Evolutionary conservation across 2,329 filamentous ascomycete genomes (phyloP), one percentile per base, ranked within the genome.

Genomic region (Magnaporthiopsis poae): DNA sequence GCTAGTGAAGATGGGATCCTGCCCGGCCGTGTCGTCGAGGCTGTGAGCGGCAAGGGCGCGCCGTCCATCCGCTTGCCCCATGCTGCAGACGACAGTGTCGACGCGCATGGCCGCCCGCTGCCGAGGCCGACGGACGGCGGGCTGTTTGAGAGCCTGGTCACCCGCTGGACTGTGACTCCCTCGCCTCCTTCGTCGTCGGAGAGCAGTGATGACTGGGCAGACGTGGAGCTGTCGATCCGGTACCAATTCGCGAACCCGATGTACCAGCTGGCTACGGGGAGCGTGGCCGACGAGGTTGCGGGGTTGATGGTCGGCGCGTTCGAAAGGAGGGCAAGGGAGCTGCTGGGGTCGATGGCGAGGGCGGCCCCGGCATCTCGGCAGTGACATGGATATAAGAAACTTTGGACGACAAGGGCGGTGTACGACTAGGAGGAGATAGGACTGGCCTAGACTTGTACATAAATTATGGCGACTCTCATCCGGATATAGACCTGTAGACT

Each of bases 221-320:
- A 90, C 72, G 91, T 98, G 18, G 82, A 85, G 71, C 78, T 99
- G 71, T 81, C 83, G 67, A 88, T 99, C 71, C 85, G 88, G 69
- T 97, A 93, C 75, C 86, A 89, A 76, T 97, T 99, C 75, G 83
- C 86, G 71, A 98, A 93, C 77, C 91, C 93, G n/a, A 76, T 96
- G 67, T 96, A 97, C 79, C 88, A 88, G 60, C 87, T 90, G 27
- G 81, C 97, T 74, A 95, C 93, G 75, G 84, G 87, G 56, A 89
- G 90, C 46, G 88, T 95, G 31, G 91, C 92, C 70, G 89, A 91
- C 39, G 92, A 91, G 78, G 87, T 97, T 69, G 94, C 92, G 1
- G 88, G 87, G 4, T 82, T 90, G 70, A 96, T 99, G 92, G 90
- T 98, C 70, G 88, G 91, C 76, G 94, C 95, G 0, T 99, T 99